Conservation (phyloP, 148 eudicot genomes). For the Rhododendron williamsianum region DNA sequence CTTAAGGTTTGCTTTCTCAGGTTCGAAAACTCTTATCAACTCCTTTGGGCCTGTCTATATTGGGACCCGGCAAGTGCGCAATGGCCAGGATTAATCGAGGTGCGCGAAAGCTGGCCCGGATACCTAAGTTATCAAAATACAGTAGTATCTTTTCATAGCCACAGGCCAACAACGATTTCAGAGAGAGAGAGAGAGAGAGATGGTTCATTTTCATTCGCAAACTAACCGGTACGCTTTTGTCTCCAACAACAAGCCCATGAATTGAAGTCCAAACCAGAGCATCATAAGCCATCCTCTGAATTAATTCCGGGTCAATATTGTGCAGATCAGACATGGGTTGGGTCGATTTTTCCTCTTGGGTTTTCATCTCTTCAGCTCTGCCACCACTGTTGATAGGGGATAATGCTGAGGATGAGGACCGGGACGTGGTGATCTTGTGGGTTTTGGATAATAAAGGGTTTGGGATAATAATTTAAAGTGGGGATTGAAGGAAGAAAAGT, state of each 20-base stretch:
- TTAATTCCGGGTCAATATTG: conserved; percentile 42
- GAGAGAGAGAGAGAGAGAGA: neutral
- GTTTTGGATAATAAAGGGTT: conserved; percentile 10
- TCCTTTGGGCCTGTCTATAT: too few species aligned
- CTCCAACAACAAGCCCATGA: conserved; percentile 87
- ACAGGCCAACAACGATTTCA: neutral
- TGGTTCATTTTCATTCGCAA: neutral
- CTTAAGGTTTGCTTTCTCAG: too few species aligned
- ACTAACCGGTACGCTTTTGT: conserved; percentile 56
- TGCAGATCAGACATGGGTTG: conserved; percentile 48
- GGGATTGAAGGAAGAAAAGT: neutral
- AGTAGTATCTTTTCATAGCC: neutral
- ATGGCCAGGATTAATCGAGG: too few species aligned
- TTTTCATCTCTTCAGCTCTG: conserved; percentile 18
- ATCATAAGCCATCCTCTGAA: conserved; percentile 58
- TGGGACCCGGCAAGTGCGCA: neutral
- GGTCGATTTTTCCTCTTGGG: conserved; percentile 19
- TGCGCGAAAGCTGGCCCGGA: neutral
- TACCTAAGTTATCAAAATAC: neutral
- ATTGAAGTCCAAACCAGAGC: conserved; percentile 83
- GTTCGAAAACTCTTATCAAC: too few species aligned
- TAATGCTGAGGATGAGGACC: conserved; percentile 12
- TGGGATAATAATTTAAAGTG: neutral
- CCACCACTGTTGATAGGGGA: conserved; percentile 23
- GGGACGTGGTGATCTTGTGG: conserved; percentile 20